Conservation (phyloP, 345 rosid species). For the Syzygium jambos region DNA sequence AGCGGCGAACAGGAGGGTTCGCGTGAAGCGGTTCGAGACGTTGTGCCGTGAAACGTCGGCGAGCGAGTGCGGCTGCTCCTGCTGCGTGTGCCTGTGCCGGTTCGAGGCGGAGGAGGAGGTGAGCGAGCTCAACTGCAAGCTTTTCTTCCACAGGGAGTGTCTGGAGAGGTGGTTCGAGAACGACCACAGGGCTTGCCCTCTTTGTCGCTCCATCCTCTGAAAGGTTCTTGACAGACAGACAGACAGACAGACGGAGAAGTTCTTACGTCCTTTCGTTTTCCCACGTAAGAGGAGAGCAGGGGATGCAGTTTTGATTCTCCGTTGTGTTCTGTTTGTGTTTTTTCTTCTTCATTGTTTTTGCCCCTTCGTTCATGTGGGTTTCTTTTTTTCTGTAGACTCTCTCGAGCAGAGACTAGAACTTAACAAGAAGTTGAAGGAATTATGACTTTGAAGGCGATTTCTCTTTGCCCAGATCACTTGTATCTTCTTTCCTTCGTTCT, state of each 20-base stretch:
- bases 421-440: neutral
- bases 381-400: neutral
- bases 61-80: neutral
- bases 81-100: slow-evolving; percentile 66
- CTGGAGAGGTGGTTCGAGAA: slow-evolving; percentile 67
- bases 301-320: neutral
- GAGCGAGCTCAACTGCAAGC: slow-evolving; percentile 75
- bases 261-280: neutral
- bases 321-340: neutral
- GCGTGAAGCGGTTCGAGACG: neutral
- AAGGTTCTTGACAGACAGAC: neutral
- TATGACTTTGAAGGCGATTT: neutral
- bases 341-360: neutral
- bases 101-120: slow-evolving; percentile 72
- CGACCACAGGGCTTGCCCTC: slow-evolving; percentile 58
- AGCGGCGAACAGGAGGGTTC: neutral
- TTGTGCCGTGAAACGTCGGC: slow-evolving; percentile 18
- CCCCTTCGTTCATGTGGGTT: neutral
- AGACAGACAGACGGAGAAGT: neutral
- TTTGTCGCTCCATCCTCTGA: slow-evolving; percentile 59
- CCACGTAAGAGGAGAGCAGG: neutral
- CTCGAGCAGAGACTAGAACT: neutral
- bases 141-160: slow-evolving; percentile 71
- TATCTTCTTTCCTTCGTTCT: neutral
- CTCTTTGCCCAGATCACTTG: neutral